Percentiles rank a stretch among this genome's conserved stretches.
Conservation (phyloP, 805 yeast species). For the Brettanomyces custersianus region DNA sequence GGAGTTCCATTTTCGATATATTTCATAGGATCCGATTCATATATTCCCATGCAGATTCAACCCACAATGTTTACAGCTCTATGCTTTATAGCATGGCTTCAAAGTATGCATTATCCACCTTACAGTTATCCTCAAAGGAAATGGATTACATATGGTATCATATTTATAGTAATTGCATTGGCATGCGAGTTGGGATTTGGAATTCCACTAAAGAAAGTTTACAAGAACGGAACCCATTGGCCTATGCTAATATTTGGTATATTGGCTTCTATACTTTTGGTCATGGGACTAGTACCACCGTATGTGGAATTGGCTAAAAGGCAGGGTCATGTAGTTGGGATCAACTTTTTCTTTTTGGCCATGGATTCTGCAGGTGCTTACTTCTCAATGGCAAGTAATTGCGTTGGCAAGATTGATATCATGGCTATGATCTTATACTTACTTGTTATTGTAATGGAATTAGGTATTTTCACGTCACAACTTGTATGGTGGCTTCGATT, state of each 20-base stretch:
- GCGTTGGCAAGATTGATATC: conserved; percentile 56
- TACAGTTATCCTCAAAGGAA: conserved; percentile 27
- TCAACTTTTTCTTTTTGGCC: conserved; percentile 68
- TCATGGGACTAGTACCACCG: conserved; percentile 79
- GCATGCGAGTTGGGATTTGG: conserved; percentile 67
- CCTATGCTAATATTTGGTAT: conserved; percentile 77
- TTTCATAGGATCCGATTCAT: conserved; percentile 61
- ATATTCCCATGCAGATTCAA: conserved; percentile 74
- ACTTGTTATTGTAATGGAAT: conserved; percentile 64
- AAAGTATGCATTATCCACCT: conserved; percentile 70
- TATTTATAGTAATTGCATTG: conserved; percentile 35
- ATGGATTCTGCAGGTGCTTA: conserved; percentile 78
- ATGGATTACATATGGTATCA: conserved; percentile 26
- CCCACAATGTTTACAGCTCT: conserved; percentile 76
- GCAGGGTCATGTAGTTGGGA: conserved; percentile 79
- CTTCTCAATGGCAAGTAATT: conserved; percentile 54
- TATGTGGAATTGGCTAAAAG: conserved; percentile 77
- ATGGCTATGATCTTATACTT: conserved; percentile 74
- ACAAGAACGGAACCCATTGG: conserved; percentile 44
- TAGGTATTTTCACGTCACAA: conserved; percentile 71
- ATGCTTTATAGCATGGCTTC: conserved; percentile 58
- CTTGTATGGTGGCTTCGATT: conserved; percentile 56
- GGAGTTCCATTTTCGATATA: conserved; percentile 87
- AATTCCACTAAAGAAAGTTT: conserved; percentile 54
- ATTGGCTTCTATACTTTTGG: conserved; percentile 66